These are phyloP conservation scores for Cryphonectria parasitica DNA, from an alignment of 2,329 filamentous ascomycete genomes.

Conservation along the genomic window DNA sequence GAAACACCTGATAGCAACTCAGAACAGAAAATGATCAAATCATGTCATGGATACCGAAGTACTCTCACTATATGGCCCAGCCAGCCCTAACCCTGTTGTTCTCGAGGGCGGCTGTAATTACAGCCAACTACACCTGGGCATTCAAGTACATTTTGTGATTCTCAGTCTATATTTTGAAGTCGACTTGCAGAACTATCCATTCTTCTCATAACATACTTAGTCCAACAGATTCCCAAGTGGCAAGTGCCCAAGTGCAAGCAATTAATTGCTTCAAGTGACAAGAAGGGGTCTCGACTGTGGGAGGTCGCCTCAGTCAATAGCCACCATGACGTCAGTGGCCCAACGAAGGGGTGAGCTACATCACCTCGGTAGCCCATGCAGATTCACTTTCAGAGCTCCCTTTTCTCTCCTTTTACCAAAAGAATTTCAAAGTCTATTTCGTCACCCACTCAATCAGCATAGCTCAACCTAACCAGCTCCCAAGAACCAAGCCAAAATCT, in stretches of 20 bases:
- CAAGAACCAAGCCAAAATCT: too few relatives aligned
- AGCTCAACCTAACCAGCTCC: background rate
- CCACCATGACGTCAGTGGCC: constrained; percentile 27
- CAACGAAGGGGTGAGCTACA: background rate
- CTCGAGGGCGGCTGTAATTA: too few relatives aligned
- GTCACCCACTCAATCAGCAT: background rate
- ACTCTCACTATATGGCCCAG: too few relatives aligned
- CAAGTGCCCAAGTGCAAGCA: background rate
- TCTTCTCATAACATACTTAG: background rate
- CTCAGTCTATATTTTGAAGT: background rate
- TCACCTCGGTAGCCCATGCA: background rate
- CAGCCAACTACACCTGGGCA: too few relatives aligned
- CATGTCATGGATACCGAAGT: too few relatives aligned
- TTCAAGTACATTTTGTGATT: too few relatives aligned
- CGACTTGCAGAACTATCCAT: background rate
- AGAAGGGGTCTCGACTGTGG: background rate
- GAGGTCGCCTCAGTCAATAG: background rate
- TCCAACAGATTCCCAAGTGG: background rate
- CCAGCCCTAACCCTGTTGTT: too few relatives aligned
- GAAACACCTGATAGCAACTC: too few relatives aligned
- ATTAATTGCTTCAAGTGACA: background rate
- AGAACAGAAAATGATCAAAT: too few relatives aligned
- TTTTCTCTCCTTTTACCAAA: background rate
- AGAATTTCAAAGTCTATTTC: background rate
- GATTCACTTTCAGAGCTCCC: background rate